Evolutionary conservation across 2,329 filamentous ascomycete genomes (phyloP).

Genomic region (Hymenoscyphus albidus): DNA sequence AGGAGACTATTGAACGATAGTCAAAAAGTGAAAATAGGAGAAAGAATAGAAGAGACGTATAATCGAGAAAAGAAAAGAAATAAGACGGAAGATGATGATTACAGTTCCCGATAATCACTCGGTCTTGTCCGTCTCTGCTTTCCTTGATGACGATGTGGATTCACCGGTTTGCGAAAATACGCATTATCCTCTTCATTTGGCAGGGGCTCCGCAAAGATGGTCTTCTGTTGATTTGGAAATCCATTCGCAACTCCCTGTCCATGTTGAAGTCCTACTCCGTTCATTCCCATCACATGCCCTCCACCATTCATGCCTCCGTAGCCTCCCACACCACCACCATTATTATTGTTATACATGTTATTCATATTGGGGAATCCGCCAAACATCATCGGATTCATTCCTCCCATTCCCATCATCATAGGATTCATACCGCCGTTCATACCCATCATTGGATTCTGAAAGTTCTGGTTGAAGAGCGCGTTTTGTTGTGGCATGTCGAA

Average conservation of each 20-base stretch:
- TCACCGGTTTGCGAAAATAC: slow-evolving; percentile 94
- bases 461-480: slow-evolving; percentile 27
- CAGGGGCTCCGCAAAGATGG: slow-evolving; percentile 45
- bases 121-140: slow-evolving; percentile 75
- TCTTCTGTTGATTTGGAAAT: slow-evolving; percentile 55
- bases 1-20: background rate
- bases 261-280: slow-evolving; percentile 34
- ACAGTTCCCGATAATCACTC: slow-evolving; percentile 87
- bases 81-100: background rate
- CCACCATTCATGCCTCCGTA: slow-evolving; percentile 28
- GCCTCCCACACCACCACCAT: background rate
- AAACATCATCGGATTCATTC: slow-evolving; percentile 34
- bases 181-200: slow-evolving; percentile 76
- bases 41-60: background rate
- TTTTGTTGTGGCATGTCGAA: slow-evolving; percentile 21
- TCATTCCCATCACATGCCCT: slow-evolving; percentile 29
- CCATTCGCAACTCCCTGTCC: slow-evolving; percentile 29
- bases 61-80: background rate
- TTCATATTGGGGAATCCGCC: slow-evolving; percentile 39
- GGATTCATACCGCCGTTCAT: slow-evolving; percentile 40
- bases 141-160: slow-evolving; percentile 85
- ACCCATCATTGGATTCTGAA: slow-evolving; percentile 29
- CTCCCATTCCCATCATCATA: slow-evolving; percentile 26
- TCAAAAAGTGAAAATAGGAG: background rate
- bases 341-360: slow-evolving; percentile 31